Conservation (phyloP, 2,329 filamentous ascomycete species). For the Penicillium brevicompactum region DNA sequence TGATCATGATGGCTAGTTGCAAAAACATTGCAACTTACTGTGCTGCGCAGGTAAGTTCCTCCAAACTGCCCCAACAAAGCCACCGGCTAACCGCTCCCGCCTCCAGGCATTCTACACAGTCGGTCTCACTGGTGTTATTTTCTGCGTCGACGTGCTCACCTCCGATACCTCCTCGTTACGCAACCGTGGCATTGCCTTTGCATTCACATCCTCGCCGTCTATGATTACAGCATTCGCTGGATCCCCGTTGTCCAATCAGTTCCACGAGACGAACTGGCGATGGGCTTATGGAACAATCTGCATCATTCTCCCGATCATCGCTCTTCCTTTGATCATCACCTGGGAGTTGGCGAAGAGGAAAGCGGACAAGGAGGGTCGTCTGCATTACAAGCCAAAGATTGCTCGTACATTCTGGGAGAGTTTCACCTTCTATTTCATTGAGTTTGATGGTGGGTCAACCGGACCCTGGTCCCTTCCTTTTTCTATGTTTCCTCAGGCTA, state of each 20-base stretch:
- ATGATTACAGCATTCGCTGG: conserved; percentile 64
- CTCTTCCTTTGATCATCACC: conserved; percentile 57
- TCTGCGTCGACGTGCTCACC: conserved; percentile 60
- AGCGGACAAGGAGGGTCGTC: conserved; percentile 57
- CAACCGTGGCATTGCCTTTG: conserved; percentile 63
- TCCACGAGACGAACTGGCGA: conserved; percentile 58
- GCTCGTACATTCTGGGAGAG: conserved; percentile 51
- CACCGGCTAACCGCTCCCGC: neutral
- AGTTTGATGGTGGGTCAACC: conserved; percentile 57
- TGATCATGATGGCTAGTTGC: conserved; percentile 65
- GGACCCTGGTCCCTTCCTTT: neutral
- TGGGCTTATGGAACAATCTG: conserved; percentile 66
- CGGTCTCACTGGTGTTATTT: conserved; percentile 58
- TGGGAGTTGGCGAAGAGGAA: conserved; percentile 59
- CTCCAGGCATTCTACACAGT: conserved; percentile 46
- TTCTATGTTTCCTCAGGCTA: neutral
- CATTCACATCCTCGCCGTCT: conserved; percentile 62
- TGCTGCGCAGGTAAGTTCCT: conserved; percentile 51
- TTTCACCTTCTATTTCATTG: conserved; percentile 55
- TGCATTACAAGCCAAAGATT: conserved; percentile 40
- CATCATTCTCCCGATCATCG: conserved; percentile 61
- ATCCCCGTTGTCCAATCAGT: conserved; percentile 54
- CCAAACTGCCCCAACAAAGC: neutral
- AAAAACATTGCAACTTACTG: conserved; percentile 63
- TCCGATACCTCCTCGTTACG: conserved; percentile 63